A percentile compares a stretch with the other conserved stretches of the same genome.
These are phyloP conservation scores for Volutella citrinella DNA, from an alignment of 2,329 filamentous ascomycete genomes.

Conservation along the genomic window DNA sequence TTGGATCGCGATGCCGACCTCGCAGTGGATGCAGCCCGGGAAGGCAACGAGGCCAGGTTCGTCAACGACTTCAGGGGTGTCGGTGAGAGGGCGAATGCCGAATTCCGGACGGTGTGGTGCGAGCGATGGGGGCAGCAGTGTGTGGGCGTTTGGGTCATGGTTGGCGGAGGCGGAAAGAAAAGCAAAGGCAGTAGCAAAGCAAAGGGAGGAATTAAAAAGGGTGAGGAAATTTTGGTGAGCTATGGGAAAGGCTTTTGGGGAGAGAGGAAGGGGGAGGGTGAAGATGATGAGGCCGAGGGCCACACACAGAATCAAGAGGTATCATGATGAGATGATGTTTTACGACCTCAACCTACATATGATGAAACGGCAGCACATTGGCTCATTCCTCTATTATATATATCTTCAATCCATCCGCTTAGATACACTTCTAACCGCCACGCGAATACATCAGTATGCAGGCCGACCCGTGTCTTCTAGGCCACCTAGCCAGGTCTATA, in stretches of 20 bases:
- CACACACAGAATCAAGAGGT: background rate
- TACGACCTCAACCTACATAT: background rate
- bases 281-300: slow-evolving; percentile 5
- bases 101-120: slow-evolving; percentile 60
- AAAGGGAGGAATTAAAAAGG: slow-evolving; percentile 47
- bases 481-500: no score
- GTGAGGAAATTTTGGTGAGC: slow-evolving; percentile 63
- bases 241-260: slow-evolving; percentile 68
- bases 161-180: slow-evolving; percentile 16
- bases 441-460: no score
- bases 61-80: slow-evolving; percentile 66
- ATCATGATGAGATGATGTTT: background rate
- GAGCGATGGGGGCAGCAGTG: slow-evolving; percentile 46
- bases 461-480: no score
- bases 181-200: slow-evolving; percentile 9
- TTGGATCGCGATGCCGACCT: slow-evolving; percentile 54
- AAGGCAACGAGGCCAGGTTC: slow-evolving; percentile 63
- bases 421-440: no score
- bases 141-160: slow-evolving; percentile 57
- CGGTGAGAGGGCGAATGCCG: slow-evolving; percentile 50
- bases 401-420: no score
- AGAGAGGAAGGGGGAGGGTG: slow-evolving; percentile 29
- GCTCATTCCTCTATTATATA: no score
- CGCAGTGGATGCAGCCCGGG: slow-evolving; percentile 56
- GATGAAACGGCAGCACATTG: no score